Evolutionary conservation across 2,329 filamentous ascomycete genomes (phyloP).

Genomic region (Sporothrix brasiliensis): DNA sequence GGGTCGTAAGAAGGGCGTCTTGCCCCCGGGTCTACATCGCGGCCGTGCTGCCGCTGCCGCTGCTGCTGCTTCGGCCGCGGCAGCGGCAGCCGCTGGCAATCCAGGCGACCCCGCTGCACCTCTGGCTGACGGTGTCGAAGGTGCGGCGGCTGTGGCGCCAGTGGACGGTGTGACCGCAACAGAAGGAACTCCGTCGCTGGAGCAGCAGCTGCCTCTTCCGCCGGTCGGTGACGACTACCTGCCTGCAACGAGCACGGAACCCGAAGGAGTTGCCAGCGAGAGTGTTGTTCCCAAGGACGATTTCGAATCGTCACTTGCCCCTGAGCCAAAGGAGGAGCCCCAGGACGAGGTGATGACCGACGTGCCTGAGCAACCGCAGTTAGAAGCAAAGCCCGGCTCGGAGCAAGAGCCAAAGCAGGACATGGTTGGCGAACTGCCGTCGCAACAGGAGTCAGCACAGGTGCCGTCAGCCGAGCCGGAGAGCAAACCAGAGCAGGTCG

Average conservation of each 20-base stretch:
- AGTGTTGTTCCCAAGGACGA: constrained; percentile 1
- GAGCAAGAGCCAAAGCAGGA: constrained; percentile 8
- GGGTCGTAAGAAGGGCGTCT: constrained; percentile 78
- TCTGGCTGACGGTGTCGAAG: neutral
- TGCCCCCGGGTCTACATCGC: constrained; percentile 40
- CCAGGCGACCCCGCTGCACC: neutral
- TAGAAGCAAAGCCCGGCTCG: neutral
- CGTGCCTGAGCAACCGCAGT: neutral
- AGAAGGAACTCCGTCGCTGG: neutral
- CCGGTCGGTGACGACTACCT: neutral
- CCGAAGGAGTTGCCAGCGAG: neutral
- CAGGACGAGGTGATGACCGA: constrained; percentile 29
- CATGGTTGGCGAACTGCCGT: neutral
- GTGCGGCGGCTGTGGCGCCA: neutral
- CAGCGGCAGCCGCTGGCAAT: constrained; percentile 40
- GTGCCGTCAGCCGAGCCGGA: neutral
- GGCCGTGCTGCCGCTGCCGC: constrained; percentile 32
- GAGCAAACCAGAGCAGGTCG: neutral
- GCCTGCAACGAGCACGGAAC: neutral
- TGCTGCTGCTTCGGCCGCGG: constrained; percentile 25
- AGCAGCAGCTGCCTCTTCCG: constrained; percentile 26
- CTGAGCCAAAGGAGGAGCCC: constrained; percentile 26
- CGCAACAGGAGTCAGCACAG: neutral
- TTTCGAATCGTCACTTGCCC: neutral
- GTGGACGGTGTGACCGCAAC: neutral